These are phyloP conservation scores for Lactarius hatsudake DNA, from an alignment of 768 basidiomycete species.

Conservation along the genomic window DNA sequence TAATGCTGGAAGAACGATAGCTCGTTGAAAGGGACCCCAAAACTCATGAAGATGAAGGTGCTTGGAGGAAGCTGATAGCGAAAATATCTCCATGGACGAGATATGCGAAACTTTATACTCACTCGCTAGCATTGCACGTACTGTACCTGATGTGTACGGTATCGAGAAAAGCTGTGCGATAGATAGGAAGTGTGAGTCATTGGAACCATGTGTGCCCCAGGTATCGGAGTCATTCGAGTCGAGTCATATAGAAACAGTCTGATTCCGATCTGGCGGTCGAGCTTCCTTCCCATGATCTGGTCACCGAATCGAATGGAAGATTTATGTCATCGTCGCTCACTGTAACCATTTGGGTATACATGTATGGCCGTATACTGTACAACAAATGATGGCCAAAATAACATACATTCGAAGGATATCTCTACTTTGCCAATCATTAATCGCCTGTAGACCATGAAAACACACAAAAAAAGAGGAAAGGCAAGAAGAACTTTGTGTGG, in stretches of 20 bases:
- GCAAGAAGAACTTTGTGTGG: not conserved
- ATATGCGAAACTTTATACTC: not conserved
- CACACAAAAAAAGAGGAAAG: not conserved
- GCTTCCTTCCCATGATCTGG: not conserved
- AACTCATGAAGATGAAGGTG: not conserved
- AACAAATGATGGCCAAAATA: not conserved
- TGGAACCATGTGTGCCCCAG: not conserved
- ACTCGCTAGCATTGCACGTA: not conserved
- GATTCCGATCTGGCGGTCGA: not conserved
- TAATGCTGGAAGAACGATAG: not conserved
- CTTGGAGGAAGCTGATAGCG: not conserved
- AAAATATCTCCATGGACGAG: not conserved
- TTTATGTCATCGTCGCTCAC: not conserved
- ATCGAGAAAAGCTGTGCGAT: not conserved
- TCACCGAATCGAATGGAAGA: not conserved
- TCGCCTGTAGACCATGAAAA: not conserved
- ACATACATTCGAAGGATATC: not conserved
- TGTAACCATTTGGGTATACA: not conserved
- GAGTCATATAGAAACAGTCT: not conserved
- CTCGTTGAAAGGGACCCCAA: not conserved
- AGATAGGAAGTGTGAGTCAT: not conserved
- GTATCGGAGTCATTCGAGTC: not conserved
- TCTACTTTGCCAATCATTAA: not conserved
- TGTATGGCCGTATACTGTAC: not conserved
- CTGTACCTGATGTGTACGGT: not conserved